Percentiles rank a stretch among this genome's conserved stretches.
These are phyloP conservation scores for Sclerotinia nivalis DNA, from an alignment of 2,329 filamentous ascomycete genomes.

Conservation along the genomic window DNA sequence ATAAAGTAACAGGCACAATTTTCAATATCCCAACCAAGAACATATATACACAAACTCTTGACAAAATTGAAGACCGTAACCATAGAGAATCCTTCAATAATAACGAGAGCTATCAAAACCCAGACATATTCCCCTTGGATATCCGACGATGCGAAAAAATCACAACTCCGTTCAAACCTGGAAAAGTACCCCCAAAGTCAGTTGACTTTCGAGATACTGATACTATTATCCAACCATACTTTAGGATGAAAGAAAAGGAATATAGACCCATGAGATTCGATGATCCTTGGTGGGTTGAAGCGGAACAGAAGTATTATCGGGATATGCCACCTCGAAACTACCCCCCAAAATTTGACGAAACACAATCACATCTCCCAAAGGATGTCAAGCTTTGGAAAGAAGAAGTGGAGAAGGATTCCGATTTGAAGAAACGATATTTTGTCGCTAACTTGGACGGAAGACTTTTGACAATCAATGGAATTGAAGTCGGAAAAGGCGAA, in stretches of 20 bases:
- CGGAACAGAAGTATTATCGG: slow-evolving; percentile 27
- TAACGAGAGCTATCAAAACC: background rate
- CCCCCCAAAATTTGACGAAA: slow-evolving; percentile 24
- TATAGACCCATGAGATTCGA: slow-evolving; percentile 22
- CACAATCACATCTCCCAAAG: slow-evolving; percentile 21
- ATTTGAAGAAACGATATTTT: slow-evolving; percentile 33
- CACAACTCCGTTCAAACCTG: background rate
- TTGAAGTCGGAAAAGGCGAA: slow-evolving; percentile 33
- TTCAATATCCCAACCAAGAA: slow-evolving; percentile 37
- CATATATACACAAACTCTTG: background rate
- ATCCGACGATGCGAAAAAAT: slow-evolving; percentile 32
- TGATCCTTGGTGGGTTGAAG: slow-evolving; percentile 37
- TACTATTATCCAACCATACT: slow-evolving; percentile 6
- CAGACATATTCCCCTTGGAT: slow-evolving; percentile 36
- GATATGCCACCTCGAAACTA: slow-evolving; percentile 33
- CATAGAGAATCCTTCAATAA: background rate
- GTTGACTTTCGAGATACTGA: background rate
- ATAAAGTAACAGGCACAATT: slow-evolving; percentile 36
- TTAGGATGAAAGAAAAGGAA: slow-evolving; percentile 8
- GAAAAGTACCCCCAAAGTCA: background rate
- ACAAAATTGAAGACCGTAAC: background rate
- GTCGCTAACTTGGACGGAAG: slow-evolving; percentile 36
- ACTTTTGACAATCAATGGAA: slow-evolving; percentile 36
- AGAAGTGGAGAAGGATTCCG: slow-evolving; percentile 30
- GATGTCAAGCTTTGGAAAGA: slow-evolving; percentile 33